Evolutionary conservation across 1,284 basidiomycete genomes (phyloP), one percentile per base, ranked within the genome.

Genomic region (Ustilago cynodontis): DNA sequence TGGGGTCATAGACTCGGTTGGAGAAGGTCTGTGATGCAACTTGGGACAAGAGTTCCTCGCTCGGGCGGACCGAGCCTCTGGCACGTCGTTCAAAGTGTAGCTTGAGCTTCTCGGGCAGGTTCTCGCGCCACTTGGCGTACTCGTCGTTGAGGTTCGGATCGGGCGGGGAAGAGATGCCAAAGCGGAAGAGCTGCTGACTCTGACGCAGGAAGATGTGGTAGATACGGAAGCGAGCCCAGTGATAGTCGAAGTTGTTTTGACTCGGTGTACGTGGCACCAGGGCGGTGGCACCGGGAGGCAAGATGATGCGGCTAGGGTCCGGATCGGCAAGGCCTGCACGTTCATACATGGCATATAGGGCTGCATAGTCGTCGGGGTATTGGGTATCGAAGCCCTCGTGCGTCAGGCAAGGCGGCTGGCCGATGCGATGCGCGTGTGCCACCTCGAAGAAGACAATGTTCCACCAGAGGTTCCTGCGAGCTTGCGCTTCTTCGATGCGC

Each of bases 401-500:
- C 3, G 65, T 71, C 8, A 82, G 61, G 20, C 59, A 73, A 1
- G 79, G 71, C 9, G 81, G 81, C 58, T 78, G 74, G 2, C 74
- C 74, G 57, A 82, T 61, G 51, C 80, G 80, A 28, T 72, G 65
- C 20, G 79, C 67, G 57, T 76, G 70, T 9, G 70, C 69, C 9
- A 75, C 71, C 41, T 75, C 72, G 57, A 61, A 75, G 20, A 74
- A 80, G 45, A 78, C 77, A 31, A 78, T 71, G 60, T 72, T 72
- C 71, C 73, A 81, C 76, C 80, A 82, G 7, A 81, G 60, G 22
- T 78, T 80, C 20, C 78, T 59, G 3, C 81, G 66, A 16, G 76
- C 73, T 58, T 82, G 77, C 9, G 80, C 72, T 52, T 83, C 81
- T 60, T 80, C 78, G 58, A 62, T 72, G 24, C 77, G 65, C 69